Evolutionary conservation across 2,329 filamentous ascomycete species (phyloP).

Genomic region (Conoideocrella luteorostrata): DNA sequence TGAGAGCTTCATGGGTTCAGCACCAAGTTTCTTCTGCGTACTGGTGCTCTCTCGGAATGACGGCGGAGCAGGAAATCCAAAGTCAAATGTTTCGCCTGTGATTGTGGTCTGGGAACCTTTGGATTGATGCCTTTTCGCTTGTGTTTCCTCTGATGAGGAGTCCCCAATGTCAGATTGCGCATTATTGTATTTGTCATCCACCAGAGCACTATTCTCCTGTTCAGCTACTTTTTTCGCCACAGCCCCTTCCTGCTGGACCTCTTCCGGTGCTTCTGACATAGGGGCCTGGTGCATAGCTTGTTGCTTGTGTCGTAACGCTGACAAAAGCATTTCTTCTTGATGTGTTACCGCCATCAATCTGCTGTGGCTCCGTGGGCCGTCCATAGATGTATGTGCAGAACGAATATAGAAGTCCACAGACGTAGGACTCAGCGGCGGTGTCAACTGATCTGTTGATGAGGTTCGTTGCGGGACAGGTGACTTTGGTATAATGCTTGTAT

Average conservation of each 20-base stretch:
- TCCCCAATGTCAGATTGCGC: background rate
- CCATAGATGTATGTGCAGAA: slow-evolving; percentile 30
- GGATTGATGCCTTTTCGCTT: slow-evolving; percentile 14
- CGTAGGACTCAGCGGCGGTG: slow-evolving; percentile 45
- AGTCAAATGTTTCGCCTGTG: slow-evolving; percentile 23
- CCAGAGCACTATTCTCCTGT: background rate
- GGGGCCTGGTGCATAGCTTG: slow-evolving; percentile 46
- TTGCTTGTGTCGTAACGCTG: slow-evolving; percentile 51
- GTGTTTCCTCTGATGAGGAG: background rate
- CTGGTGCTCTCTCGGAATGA: slow-evolving; percentile 1
- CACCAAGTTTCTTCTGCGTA: background rate
- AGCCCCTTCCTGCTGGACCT: slow-evolving; percentile 10
- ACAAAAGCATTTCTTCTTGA: slow-evolving; percentile 52
- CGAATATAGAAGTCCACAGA: slow-evolving; percentile 44
- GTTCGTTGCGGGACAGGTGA: slow-evolving; percentile 6
- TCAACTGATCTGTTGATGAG: slow-evolving; percentile 33
- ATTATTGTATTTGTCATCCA: too few relatives aligned
- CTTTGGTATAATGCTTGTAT: background rate
- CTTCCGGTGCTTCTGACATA: slow-evolving; percentile 36
- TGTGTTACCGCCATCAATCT: slow-evolving; percentile 52
- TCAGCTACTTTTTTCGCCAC: background rate
- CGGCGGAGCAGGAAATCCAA: slow-evolving; percentile 30
- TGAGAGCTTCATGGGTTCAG: background rate
- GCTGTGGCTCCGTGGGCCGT: slow-evolving; percentile 23
- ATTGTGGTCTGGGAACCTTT: slow-evolving; percentile 25